Base-by-base conservation (phyloP, 1,139 yeast species). In the Yamadazyma pseudoaaseri region DNA sequence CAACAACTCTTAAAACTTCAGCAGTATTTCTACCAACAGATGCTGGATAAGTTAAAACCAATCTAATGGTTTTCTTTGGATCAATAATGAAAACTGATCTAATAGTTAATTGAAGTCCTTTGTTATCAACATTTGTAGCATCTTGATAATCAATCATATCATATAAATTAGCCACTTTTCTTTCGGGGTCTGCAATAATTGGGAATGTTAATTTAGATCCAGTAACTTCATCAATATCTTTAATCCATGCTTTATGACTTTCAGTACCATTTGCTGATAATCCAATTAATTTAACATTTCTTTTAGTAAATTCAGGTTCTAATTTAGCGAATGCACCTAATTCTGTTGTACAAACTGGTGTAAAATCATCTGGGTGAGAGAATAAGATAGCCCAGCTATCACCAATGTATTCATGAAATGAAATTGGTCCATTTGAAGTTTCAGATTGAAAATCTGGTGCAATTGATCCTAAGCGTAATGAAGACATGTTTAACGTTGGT, bases 131-230 rank as follows among this genome's bases (percentile, higher is more conserved):
- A 62, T 86, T 85, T 40, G 96, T 86, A 59, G 81, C 76, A 36
- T 90, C 95, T 50, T 80, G 86, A 62, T 86, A 89, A 60, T 86
- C 94, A 49, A 86, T 84, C 96, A 87, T 87, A 58, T 87, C 96
- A 62, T 83, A 87, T 50, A 79, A 63, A 65, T 71, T 83, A 5
- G 96, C 86, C 42, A 87, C 87, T 59, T 86, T 79, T 60, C 86
- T 81, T 46, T 76, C 76, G 39, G 78, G 74, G 57, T 87, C 96
- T 43, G 94, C 95, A 57, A 87, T 81, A 62, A 87, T 84, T 45
- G 96, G 96, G 76, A 84, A 87, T 37, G 73, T 61, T 60, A 87
- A 84, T 53, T 77, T 73, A 52, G 79, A 68, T 43, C 90, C 86
- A 36, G 79, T 67, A 40, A 79, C 76, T 55, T 86, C 95, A 57